Conservation (phyloP, 2,329 filamentous ascomycete species). For the Coleophoma crateriformis region DNA sequence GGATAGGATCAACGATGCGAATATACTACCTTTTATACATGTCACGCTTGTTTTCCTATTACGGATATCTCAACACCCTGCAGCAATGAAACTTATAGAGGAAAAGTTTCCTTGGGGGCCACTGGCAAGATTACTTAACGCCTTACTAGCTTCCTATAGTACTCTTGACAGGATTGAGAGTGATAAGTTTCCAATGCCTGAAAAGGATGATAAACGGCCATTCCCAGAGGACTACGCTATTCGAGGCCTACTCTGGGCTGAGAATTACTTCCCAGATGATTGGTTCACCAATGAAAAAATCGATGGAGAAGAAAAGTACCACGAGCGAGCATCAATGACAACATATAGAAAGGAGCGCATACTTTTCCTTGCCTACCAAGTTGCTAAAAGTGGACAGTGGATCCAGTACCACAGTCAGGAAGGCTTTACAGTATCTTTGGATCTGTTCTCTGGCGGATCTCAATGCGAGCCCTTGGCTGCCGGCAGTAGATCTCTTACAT, state of each 20-base stretch:
- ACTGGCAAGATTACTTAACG: constrained; percentile 18
- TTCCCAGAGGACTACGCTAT: constrained; percentile 24
- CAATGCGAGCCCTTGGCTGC: background rate
- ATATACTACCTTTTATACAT: constrained; percentile 23
- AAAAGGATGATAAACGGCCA: constrained; percentile 18
- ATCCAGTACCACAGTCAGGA: constrained; percentile 7
- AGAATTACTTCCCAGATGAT: constrained; percentile 16
- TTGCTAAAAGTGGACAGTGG: constrained; percentile 7
- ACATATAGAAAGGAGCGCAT: constrained; percentile 15
- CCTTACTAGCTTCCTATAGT: constrained; percentile 9
- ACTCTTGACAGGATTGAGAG: constrained; percentile 10
- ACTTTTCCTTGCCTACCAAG: constrained; percentile 14
- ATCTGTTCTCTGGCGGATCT: background rate
- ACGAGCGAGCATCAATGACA: constrained; percentile 15
- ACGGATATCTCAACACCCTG: constrained; percentile 12
- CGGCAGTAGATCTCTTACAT: background rate
- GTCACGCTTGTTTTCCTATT: constrained; percentile 21
- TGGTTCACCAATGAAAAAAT: constrained; percentile 22
- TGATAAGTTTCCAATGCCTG: constrained; percentile 14
- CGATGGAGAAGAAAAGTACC: constrained; percentile 19
- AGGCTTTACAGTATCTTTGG: background rate
- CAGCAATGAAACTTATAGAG: constrained; percentile 13
- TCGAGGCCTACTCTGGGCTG: constrained; percentile 19
- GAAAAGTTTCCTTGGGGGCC: constrained; percentile 19
- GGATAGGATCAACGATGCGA: constrained; percentile 18